A percentile compares a stretch with the other conserved stretches of the same genome.
phyloP scores from a whole-genome alignment of 345 rosid genomes.

The Triadica sebifera region DNA sequence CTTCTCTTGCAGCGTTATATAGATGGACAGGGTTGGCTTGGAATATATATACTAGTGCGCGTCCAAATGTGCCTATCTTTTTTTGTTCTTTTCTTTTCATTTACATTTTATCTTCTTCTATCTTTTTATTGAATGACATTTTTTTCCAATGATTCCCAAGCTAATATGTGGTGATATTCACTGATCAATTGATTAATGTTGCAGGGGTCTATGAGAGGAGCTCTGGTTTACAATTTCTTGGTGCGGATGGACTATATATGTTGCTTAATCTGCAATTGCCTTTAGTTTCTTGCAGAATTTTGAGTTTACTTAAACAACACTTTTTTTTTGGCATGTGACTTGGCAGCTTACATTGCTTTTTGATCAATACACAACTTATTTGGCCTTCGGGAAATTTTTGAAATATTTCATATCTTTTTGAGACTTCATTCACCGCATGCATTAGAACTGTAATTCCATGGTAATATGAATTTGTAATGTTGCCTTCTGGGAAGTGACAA shows the following conservation, averaged over 20 bases:
- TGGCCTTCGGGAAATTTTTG: not conserved
- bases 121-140: not conserved
- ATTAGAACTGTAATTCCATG: not conserved
- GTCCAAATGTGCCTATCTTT: not conserved
- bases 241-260: not conserved
- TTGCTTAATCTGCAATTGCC: slow-evolving; percentile 8
- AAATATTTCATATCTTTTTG: not conserved
- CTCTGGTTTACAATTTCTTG: slow-evolving; percentile 2
- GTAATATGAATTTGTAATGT: not conserved
- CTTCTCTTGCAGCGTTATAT: not conserved
- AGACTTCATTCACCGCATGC: not conserved
- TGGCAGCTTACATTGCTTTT: slow-evolving; percentile 1
- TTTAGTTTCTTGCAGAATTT: slow-evolving; percentile 6
- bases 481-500: not conserved
- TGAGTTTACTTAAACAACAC: not conserved
- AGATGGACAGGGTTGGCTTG: not conserved
- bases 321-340: not conserved
- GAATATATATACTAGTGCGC: not conserved
- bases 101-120: not conserved
- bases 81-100: not conserved
- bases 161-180: not conserved
- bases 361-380: not conserved
- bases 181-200: slow-evolving; percentile 15
- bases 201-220: slow-evolving; percentile 41
- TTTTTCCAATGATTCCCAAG: not conserved